Conservation (phyloP, 2,329 filamentous ascomycete species). For the Talaromyces piceae region DNA sequence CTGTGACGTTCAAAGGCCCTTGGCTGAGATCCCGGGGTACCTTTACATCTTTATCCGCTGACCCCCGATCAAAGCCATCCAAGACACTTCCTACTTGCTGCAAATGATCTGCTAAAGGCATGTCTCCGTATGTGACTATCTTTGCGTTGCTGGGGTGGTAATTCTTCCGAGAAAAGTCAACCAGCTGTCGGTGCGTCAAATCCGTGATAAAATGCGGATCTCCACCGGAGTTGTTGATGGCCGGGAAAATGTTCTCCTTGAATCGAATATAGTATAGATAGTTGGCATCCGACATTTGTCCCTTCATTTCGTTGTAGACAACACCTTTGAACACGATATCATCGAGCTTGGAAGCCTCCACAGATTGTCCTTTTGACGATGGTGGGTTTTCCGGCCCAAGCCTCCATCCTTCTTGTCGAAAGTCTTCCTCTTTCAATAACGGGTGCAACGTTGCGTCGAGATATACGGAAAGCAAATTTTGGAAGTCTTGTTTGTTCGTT, state of each 20-base stretch:
- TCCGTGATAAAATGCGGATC: slow-evolving; percentile 96
- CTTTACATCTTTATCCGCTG: slow-evolving; percentile 66
- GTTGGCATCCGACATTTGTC: slow-evolving; percentile 93
- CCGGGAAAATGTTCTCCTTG: slow-evolving; percentile 88
- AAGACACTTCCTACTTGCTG: slow-evolving; percentile 70
- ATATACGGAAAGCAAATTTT: slow-evolving; percentile 93
- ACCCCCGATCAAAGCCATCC: slow-evolving; percentile 62
- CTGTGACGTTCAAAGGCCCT: slow-evolving; percentile 61
- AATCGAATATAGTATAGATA: slow-evolving; percentile 95
- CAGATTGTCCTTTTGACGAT: slow-evolving; percentile 42
- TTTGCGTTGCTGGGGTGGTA: slow-evolving; percentile 98
- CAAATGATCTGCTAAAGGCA: slow-evolving; percentile 76
- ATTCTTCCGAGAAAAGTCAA: slow-evolving; percentile 80
- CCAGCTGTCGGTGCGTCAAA: slow-evolving; percentile 82
- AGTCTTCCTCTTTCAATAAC: slow-evolving; percentile 81
- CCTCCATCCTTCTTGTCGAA: slow-evolving; percentile 94
- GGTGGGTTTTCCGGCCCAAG: slow-evolving; percentile 84
- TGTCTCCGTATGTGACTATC: slow-evolving; percentile 89
- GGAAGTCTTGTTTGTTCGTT: slow-evolving; percentile 90
- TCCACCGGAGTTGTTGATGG: slow-evolving; percentile 92
- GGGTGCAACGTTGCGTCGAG: slow-evolving; percentile 90
- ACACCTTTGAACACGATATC: slow-evolving; percentile 84
- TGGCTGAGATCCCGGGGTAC: slow-evolving; percentile 62
- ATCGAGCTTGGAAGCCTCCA: slow-evolving; percentile 53
- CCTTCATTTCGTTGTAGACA: slow-evolving; percentile 99